Conservation (phyloP, 495 filamentous ascomycete species). For the Rusavskia elegans region DNA sequence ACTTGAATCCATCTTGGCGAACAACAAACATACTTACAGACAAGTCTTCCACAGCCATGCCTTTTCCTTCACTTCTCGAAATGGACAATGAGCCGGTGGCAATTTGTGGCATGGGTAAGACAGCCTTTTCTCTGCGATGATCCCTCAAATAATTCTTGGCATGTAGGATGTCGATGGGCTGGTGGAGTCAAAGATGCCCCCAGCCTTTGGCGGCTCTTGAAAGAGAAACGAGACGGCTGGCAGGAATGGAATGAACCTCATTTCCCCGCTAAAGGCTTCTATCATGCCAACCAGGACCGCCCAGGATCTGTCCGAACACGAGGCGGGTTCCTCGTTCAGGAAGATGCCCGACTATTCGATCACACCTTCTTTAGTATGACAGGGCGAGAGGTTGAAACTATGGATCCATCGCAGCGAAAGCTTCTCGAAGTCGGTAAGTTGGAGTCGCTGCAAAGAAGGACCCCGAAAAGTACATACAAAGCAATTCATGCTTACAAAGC, state of each 20-base stretch:
- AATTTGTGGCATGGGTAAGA: slow-evolving; percentile 14
- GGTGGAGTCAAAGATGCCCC: slow-evolving; percentile 25
- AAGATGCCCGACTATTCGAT: slow-evolving; percentile 9
- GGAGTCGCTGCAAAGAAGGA: background rate
- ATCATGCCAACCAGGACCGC: slow-evolving; percentile 17
- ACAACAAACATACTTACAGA: background rate
- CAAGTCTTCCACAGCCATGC: background rate
- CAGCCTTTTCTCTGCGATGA: slow-evolving; percentile 8
- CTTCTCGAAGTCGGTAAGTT: slow-evolving; percentile 10
- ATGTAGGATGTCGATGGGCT: slow-evolving; percentile 21
- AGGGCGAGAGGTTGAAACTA: slow-evolving; percentile 1
- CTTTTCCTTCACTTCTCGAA: background rate
- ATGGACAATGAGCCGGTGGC: slow-evolving; percentile 12
- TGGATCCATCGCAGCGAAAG: slow-evolving; percentile 13
- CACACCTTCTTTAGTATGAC: slow-evolving; percentile 11
- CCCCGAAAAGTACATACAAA: background rate
- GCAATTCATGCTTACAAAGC: background rate
- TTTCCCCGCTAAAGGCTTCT: slow-evolving; percentile 28
- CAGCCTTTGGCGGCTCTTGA: slow-evolving; percentile 30
- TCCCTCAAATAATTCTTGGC: background rate
- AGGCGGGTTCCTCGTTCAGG: slow-evolving; percentile 10
- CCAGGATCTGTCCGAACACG: slow-evolving; percentile 4
- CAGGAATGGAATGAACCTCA: slow-evolving; percentile 6
- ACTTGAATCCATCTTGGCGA: too few species aligned
- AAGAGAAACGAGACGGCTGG: slow-evolving; percentile 10